Base-by-base conservation (phyloP, 1,139 yeast genomes). In the Nakaseomyces nivariensis region DNA sequence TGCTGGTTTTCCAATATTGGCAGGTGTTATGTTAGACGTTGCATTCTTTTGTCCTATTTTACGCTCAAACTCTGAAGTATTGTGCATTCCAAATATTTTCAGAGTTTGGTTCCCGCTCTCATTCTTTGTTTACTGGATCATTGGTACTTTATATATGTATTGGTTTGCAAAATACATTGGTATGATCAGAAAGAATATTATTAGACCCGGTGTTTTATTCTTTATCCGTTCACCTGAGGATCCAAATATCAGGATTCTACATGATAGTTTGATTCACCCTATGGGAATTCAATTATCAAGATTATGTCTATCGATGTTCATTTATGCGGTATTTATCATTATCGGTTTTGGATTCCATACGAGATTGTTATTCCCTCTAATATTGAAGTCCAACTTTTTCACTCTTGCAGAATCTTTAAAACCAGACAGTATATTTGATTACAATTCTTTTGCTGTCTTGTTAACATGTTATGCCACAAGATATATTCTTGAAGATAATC, bases 221-320 rank as follows among this genome's bases (percentile, higher is more conserved):
- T 92, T 94, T 68, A 86, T 94, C 51, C 76, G 96, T 56, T 89
- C 95, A 33, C 96, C 97, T 2, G 96, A 90, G 58, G 97, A 92
- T 63, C 96, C 96, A 32, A 85, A 88, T 58, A 82, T 89, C 43
- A 79, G 92, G 55, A 78, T 94, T n/a, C 77, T 92, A 45, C 92
- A 88, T 57, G 96, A 90, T 63, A 94, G 95, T 0, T 69, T 92
- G 53, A 83, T 85, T 49, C 81, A 85, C 56, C 87, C 96, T 0
- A 74, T 90, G 58, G 56, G 69, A 11, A 71, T 84, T 44, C 97
- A 92, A 64, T 59, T 90, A 37, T 79, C 85, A 36, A 75, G 96
- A 55, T 84, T 92, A 43, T 75, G 75, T 6, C 69, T 88, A 33
- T 85, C 96, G 43, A 94, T 82, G 13, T 72, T 81, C 49, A 87